A percentile compares a stretch with the other conserved stretches of the same genome.
These are phyloP conservation scores for Pseudopithomyces chartarum DNA, from an alignment of 2,329 filamentous ascomycete species.

Conservation along the genomic window DNA sequence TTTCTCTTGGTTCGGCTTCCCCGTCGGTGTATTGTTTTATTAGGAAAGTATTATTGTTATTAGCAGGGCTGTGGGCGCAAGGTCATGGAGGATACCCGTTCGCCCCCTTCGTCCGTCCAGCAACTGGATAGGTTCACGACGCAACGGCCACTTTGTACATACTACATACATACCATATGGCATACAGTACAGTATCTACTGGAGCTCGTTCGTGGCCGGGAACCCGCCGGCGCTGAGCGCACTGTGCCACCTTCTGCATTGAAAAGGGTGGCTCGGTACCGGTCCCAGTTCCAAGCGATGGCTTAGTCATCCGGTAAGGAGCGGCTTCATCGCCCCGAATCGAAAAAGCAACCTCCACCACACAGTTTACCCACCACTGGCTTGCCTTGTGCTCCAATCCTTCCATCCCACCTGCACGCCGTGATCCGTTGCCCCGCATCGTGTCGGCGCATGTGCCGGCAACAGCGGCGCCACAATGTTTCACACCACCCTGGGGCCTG, in stretches of 20 bases:
- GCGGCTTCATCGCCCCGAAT: background rate
- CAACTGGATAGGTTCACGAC: background rate
- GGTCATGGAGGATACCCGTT: background rate
- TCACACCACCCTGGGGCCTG: background rate
- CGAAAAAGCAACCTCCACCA: slow-evolving; percentile 3
- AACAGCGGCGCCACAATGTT: background rate
- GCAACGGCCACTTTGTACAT: background rate
- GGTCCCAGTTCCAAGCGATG: background rate
- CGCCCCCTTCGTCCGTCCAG: too few species aligned
- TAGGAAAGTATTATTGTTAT: background rate
- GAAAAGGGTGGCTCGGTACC: background rate
- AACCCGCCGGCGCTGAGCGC: background rate
- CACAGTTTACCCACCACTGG: background rate
- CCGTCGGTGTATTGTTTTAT: background rate
- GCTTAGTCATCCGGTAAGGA: background rate
- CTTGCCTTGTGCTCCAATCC: background rate
- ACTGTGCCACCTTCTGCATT: slow-evolving; percentile 3
- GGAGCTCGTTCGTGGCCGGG: too few species aligned
- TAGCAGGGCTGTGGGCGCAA: background rate
- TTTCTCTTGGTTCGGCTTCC: too few species aligned
- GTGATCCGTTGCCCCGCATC: background rate
- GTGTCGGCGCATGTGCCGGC: background rate
- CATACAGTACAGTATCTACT: too few species aligned
- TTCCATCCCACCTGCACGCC: background rate
- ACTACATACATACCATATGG: background rate